Evolutionary conservation across 2,329 filamentous ascomycete species (phyloP), one percentile per base, ranked within the genome.

Genomic region (Tolypocladium amazonense): DNA sequence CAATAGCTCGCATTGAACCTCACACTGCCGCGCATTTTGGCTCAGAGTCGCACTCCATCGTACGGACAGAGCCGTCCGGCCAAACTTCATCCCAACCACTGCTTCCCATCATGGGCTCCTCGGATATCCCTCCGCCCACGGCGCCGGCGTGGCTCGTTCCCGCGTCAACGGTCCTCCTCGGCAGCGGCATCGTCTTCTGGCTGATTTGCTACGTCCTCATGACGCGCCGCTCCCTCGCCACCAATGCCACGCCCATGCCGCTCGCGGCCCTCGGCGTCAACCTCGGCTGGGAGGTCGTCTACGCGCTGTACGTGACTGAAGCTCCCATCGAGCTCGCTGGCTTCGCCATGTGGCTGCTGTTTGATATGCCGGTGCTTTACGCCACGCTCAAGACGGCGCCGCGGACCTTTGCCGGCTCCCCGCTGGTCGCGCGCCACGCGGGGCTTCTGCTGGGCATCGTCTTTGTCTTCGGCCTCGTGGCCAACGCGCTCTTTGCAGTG

Each of bases 241-340:
- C 78, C 23, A 72, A 73, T 43, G 77, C 77, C 5, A 82, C 80
- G 63, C 74, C 79, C 41, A 79, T 81, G 69, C 79, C 80, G 0
- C 65, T 81, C 14, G 66, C 80, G 56, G 73, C 77, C 0, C 75
- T 82, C 12, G 74, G 75, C 18, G 65, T 78, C 65, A 82, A 83
- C 61, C 73, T 82, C 39, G 75, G 75, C 1, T 82, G 80, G 79
- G 80, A 83, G 65, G 67, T 79, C 3, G 70, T 83, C 58, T 80
- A 79, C 68, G 73, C 73, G 2, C 68, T 80, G 30, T 78, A 72
- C 62, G 77, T 82, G 20, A 71, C 75, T 60, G 78, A 81, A 61
- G 67, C 70, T 5, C 65, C 67, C 1, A 65, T 79, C 12, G 80
- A 82, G 64, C 69, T 70, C 15, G 62, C 70, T 20, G 77, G 77